These are phyloP conservation scores for Raphanus hybrid DNA, from an alignment of 441 rosid genomes.

Conservation along the genomic window DNA sequence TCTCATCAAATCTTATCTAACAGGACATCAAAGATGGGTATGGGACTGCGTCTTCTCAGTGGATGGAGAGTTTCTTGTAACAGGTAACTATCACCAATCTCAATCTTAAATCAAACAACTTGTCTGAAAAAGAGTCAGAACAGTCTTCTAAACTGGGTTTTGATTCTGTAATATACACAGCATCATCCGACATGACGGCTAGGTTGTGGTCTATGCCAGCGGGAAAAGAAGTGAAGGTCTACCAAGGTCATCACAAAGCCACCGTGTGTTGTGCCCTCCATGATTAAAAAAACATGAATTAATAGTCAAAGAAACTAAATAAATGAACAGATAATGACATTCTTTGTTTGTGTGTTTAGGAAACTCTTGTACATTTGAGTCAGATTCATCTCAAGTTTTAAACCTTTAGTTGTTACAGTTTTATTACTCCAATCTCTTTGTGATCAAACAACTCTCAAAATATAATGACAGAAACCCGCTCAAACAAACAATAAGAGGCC, in stretches of 20 bases:
- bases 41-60: slow-evolving; percentile 99
- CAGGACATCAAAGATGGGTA: slow-evolving; percentile 96
- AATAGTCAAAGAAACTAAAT: background rate
- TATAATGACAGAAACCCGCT: background rate
- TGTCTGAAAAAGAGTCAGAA: background rate
- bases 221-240: slow-evolving; percentile 70
- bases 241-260: slow-evolving; percentile 93
- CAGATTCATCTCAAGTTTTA: background rate
- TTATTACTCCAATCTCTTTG: background rate
- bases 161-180: slow-evolving; percentile 44
- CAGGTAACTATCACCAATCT: slow-evolving; percentile 53
- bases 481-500: background rate
- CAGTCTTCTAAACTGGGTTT: slow-evolving; percentile 21
- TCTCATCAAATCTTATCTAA: slow-evolving; percentile 16
- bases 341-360: slow-evolving; percentile 4
- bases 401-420: background rate
- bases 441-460: background rate
- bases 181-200: slow-evolving; percentile 90
- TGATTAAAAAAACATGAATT: slow-evolving; percentile 48
- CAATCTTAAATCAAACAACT: background rate
- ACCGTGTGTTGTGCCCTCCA: slow-evolving; percentile 93
- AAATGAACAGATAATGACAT: background rate
- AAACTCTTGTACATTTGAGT: slow-evolving; percentile 31
- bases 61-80: slow-evolving; percentile 92
- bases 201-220: slow-evolving; percentile 79